Evolutionary conservation across 75 land plant species (phyloP), one percentile per base, ranked within the genome.

Genomic region (Chamaecyparis obtusa): DNA sequence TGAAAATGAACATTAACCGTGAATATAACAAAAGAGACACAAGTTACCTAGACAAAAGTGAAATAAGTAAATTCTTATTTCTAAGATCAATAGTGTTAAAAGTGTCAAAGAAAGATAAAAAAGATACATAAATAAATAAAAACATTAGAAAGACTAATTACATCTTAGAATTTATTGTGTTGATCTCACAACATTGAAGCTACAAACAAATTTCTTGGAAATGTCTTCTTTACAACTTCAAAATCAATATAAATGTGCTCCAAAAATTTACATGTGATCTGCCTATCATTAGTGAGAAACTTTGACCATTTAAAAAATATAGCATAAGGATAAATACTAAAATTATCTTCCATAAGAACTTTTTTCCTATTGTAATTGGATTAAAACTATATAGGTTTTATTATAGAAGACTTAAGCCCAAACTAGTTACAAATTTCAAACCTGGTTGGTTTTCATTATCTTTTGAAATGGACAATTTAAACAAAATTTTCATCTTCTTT

Each of bases 1-100:
- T 98, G 98, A 60, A 83, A 69, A 69, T 49, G 37, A 84, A 35
- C 33, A 51, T 7, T 56, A 35, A 17, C 17, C 32, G 15, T 7
- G 13, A 46, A 54, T 9, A 33, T 84, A 5, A 33, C 32, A 10
- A 54, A 24, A 54, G 19, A 9, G 27, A 48, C 9, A 15, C 24
- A n/a, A 48, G 32, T 48, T 11, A 48, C 3, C 14, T 46, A 14
- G 46, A 32, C 55, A 21, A 83, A 83, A 19, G 21, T 77, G 41
- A 24, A 77, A 36, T 39, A 0, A 39, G 44, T 36, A 16, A 77
- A 39, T 15, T 77, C 81, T 24, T 46, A 78, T 78, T 78, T 78
- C n/a, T 48, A 48, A 46, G 17, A 46, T 46, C 84, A 83, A 9
- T 83, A 37, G 19, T 24, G 36, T 17, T 15, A 67, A 78, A 6